These are phyloP conservation scores for Stachybotrys chlorohalonatus DNA, from an alignment of 2,329 filamentous ascomycete species.

Conservation along the genomic window DNA sequence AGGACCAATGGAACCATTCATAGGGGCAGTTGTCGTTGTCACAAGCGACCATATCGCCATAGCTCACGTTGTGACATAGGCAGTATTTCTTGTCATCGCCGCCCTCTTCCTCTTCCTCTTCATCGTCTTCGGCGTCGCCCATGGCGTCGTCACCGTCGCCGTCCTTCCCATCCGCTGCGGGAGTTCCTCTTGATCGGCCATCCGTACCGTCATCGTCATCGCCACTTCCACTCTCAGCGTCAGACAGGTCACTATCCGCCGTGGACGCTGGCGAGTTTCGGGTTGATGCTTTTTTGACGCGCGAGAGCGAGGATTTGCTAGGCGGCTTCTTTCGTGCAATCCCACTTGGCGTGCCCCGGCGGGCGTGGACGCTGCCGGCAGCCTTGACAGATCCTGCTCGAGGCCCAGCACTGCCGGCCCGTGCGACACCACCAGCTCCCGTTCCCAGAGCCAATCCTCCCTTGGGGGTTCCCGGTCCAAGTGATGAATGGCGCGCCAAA, in stretches of 20 bases:
- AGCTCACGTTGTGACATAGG: conserved; percentile 73
- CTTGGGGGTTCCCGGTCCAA: conserved; percentile 55
- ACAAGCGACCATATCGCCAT: conserved; percentile 83
- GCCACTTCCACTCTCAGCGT: conserved; percentile 47
- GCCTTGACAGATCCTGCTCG: conserved; percentile 39
- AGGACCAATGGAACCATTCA: conserved; percentile 84
- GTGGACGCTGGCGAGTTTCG: conserved; percentile 56
- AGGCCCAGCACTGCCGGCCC: conserved; percentile 53
- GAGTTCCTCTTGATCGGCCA: conserved; percentile 20
- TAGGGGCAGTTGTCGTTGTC: conserved; percentile 74
- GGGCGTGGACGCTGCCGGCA: conserved; percentile 24
- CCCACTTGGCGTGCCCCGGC: conserved; percentile 39
- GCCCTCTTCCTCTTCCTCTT: conserved; percentile 55
- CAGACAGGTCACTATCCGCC: conserved; percentile 56
- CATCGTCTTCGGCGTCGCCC: conserved; percentile 46
- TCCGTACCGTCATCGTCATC: conserved; percentile 38
- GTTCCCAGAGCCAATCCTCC: conserved; percentile 14
- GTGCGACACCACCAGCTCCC: conserved; percentile 24
- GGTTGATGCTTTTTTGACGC: conserved; percentile 48
- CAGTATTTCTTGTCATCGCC: conserved; percentile 77
- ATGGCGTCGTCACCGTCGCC: conserved; percentile 43
- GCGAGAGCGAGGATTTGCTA: conserved; percentile 52
- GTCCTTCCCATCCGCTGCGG: conserved; percentile 24
- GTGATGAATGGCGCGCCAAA: conserved; percentile 52
- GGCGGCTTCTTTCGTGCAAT: conserved; percentile 38